These are phyloP conservation scores for Karstenula rhodostoma DNA, from an alignment of 2,329 filamentous ascomycete genomes.

Conservation along the genomic window DNA sequence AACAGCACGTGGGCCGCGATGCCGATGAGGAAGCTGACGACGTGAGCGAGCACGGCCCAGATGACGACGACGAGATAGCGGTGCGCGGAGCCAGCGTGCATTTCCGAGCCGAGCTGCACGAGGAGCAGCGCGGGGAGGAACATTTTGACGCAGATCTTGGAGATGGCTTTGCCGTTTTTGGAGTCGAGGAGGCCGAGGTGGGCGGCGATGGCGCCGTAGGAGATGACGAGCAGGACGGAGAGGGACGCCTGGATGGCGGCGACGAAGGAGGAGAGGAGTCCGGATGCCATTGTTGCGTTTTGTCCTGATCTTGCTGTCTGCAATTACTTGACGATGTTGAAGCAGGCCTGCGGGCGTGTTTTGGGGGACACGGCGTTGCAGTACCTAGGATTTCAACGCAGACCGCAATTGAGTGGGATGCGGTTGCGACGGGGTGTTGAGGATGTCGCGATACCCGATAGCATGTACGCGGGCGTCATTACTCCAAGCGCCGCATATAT, in stretches of 20 bases:
- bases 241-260: slow-evolving; percentile 63
- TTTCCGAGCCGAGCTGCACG: slow-evolving; percentile 61
- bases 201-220: slow-evolving; percentile 59
- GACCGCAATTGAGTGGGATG: background rate
- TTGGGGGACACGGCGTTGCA: background rate
- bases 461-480: slow-evolving; percentile 3
- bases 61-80: slow-evolving; percentile 59
- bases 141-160: slow-evolving; percentile 60
- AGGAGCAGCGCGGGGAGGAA: slow-evolving; percentile 63
- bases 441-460: background rate
- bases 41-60: slow-evolving; percentile 60
- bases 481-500: too few relatives aligned
- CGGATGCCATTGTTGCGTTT: slow-evolving; percentile 17
- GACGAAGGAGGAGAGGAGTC: slow-evolving; percentile 52
- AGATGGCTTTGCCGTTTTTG: slow-evolving; percentile 60
- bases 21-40: slow-evolving; percentile 58
- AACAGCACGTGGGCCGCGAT: slow-evolving; percentile 53
- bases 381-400: background rate
- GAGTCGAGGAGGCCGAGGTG: slow-evolving; percentile 57
- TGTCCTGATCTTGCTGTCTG: background rate
- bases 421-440: background rate
- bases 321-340: background rate
- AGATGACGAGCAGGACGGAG: slow-evolving; percentile 62
- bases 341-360: background rate
- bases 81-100: slow-evolving; percentile 55